phyloP scores from a whole-genome alignment of 2,329 filamentous ascomycete genomes.

The Chalara sp. region DNA sequence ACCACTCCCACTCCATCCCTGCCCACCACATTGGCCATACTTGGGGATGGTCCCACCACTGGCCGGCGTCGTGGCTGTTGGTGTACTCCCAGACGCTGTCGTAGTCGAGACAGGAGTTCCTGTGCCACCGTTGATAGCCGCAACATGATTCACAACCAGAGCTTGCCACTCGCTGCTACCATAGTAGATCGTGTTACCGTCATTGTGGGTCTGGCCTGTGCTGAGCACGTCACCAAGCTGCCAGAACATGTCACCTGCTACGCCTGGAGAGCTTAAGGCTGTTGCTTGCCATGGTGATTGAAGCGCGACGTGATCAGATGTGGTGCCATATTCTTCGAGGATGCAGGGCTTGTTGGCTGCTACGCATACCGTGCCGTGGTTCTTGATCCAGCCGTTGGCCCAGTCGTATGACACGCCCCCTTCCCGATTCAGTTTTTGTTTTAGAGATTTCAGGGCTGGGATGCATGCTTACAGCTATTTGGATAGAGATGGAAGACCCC shows the following conservation, averaged over 20 bases:
- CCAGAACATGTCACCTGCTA: constrained; percentile 22
- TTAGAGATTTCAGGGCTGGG: too few species aligned
- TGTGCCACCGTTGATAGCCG: too few species aligned
- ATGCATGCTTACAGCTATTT: constrained; percentile 26
- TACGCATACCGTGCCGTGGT: constrained; percentile 34
- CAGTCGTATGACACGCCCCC: constrained; percentile 29
- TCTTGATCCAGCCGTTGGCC: constrained; percentile 39
- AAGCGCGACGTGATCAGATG: constrained; percentile 17
- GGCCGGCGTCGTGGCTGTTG: too few species aligned
- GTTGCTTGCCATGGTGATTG: constrained; percentile 20
- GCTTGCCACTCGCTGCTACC: too few species aligned
- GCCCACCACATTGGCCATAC: too few species aligned
- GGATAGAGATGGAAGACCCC: constrained; percentile 48
- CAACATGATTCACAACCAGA: too few species aligned
- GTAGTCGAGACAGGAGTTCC: too few species aligned
- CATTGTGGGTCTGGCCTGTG: not conserved
- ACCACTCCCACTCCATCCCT: too few species aligned
- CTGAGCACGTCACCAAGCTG: constrained; percentile 12
- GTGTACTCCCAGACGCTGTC: too few species aligned
- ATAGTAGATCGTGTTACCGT: too few species aligned
- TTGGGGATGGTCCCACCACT: too few species aligned
- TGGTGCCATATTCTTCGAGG: constrained; percentile 32
- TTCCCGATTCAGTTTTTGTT: too few species aligned
- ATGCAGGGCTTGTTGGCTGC: constrained; percentile 32
- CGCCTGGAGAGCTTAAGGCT: constrained; percentile 12